Base-by-base conservation (phyloP, 2,329 filamentous ascomycete genomes). In the Epichloe brachyelytri region DNA sequence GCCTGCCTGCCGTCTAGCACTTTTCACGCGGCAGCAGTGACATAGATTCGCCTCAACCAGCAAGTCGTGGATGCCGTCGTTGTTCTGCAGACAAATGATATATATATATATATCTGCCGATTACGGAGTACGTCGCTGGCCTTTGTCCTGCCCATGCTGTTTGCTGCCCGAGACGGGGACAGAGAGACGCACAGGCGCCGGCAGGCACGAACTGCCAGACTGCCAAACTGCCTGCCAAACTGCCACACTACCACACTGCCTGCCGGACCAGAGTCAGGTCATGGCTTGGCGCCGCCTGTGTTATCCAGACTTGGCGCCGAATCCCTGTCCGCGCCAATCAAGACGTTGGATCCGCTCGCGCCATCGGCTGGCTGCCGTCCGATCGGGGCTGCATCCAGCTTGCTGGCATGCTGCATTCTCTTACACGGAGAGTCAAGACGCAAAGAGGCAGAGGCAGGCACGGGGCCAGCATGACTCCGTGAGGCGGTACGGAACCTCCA, bases 231-330 rank as follows among this genome's bases (percentile, higher is more conserved):
- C 22, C 26, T 30, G 26, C 26, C 26, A 26, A 2, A 2, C 26
- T 30, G 26, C 22, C 22, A 8, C 22, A 30, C 26, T 30, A 8
- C 10, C 26, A 10, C 8, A 30, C 26, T 30, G 26, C 26, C 30
- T 30, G 30, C 30, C 30, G 8, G 30, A 11, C 41, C 22, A n/a
- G 20, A 20, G 41, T 7, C 41, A 30, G 41, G 41, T 15, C 12
- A 20, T 22, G n/a, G 22, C 22, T 38, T 30, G 39, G 40, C 34
- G 40, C 34, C 40, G n/a, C 33, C 34, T 14, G 26, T 33, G 15
- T 44, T 45, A 30, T 45, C 46, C 46, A 48, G 48, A 51, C 39
- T 49, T 33, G 50, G 50, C 50, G 46, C 46, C 46, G 46, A 49
- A 37, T 30, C n/a, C 30, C 30, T 12, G 43, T 17, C 39, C n/a